Conservation (phyloP, 1,284 basidiomycete genomes). For the Phlebopus sp. region DNA sequence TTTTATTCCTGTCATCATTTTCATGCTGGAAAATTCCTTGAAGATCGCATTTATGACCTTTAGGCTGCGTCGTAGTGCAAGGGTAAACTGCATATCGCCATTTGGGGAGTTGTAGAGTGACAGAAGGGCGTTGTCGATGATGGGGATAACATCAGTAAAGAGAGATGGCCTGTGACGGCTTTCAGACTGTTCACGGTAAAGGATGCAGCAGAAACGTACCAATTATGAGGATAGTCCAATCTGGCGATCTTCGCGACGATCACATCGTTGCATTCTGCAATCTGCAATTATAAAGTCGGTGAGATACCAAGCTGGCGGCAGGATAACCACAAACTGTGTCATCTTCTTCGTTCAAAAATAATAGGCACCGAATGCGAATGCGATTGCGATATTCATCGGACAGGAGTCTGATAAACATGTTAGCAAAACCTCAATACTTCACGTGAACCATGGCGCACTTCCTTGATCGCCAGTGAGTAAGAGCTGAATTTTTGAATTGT, state of each 20-base stretch:
- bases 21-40: conserved; percentile 66
- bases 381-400: conserved; percentile 58
- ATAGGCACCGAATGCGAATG: conserved; percentile 59
- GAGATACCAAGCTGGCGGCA: conserved; percentile 4
- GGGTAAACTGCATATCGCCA: conserved; percentile 42
- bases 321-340: conserved; percentile 52
- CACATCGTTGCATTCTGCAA: conserved; percentile 69
- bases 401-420: conserved; percentile 46
- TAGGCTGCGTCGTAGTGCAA: conserved; percentile 60
- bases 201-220: conserved; percentile 40
- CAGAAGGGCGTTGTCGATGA: conserved; percentile 52
- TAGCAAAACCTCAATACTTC: conserved; percentile 10
- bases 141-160: conserved; percentile 52
- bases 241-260: conserved; percentile 71
- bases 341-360: conserved; percentile 69
- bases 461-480: conserved; percentile 66
- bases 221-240: conserved; percentile 64
- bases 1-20: conserved; percentile 63
- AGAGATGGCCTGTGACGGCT: conserved; percentile 54
- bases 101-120: conserved; percentile 42
- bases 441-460: conserved; percentile 45
- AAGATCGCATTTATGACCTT: conserved; percentile 60
- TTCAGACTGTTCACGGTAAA: not conserved
- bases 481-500: conserved; percentile 74
- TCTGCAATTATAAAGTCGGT: conserved; percentile 40